Base-by-base conservation (phyloP, 345 rosid genomes). In the Cardamine occulta region DNA sequence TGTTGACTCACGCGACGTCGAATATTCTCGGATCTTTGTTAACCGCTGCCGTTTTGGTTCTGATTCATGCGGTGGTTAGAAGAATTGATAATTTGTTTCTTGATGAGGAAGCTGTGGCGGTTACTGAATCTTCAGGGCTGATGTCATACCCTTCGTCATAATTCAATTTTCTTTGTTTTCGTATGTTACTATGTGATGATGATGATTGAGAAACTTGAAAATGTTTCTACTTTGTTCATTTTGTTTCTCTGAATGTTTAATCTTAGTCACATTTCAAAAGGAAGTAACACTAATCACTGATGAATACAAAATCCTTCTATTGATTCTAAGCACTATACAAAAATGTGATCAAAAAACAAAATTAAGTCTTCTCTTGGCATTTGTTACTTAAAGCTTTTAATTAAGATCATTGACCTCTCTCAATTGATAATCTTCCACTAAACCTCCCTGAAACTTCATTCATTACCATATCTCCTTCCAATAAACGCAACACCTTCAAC, bases 391-490 rank as follows among this genome's bases (percentile, higher is more conserved):
- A 2, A 24, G 40, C 9, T 32, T 34, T 8, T 24, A 7, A 1
- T 12, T 79, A 56, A 47, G 47, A 73, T 63, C 12, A 70, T 58
- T 13, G 79, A 75, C 77, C 68, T 72, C 15, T 78, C 29, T 87
- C 90, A 24, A 70, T 75, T 39, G 86, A 87, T 39, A 85, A 82
- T 80, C 89, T 85, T 70, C 86, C 81, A n/a, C 58, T 78, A 76
- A 89, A 82, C 45, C 80, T 86, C 56, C 86, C 90, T 57, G 82
- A 29, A 40, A 71, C 71, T 52, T 86, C 90, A 14, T 70, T 82
- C 23, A 71, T 61, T 42, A 86, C 68, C 84, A 84, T 80, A 79
- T 95, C 97, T 11, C 98, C 99, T 84, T 95, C 99, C 62, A 95
- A 67, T 51, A 95, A 79, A 52, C 98, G 97, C 44, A 95, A 86